These are phyloP conservation scores for Dittrichia graveolens DNA, from an alignment of 129 eudicot species.

Conservation along the genomic window DNA sequence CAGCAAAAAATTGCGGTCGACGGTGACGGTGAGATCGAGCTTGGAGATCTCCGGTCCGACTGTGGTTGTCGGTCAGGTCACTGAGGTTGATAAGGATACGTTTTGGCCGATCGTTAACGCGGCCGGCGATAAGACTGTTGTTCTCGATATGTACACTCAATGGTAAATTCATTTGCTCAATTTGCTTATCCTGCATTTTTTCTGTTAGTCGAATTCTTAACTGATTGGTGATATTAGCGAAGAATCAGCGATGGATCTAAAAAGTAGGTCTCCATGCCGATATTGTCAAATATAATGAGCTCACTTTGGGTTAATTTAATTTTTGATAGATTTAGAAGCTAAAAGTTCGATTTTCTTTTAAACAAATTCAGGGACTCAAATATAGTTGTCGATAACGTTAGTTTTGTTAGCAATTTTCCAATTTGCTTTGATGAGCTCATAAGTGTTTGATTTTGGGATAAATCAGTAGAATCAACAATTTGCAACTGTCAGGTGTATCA, in stretches of 20 bases:
- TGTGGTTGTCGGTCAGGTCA: conserved; percentile 65
- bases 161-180: conserved; percentile 45
- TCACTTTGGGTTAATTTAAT: no score
- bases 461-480: background rate
- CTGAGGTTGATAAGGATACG: conserved; percentile 75
- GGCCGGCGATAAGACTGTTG: conserved; percentile 79
- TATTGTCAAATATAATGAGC: no score
- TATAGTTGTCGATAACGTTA: no score
- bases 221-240: background rate
- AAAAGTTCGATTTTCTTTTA: no score
- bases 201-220: background rate
- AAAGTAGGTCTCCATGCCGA: background rate
- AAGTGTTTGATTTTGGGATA: conserved; percentile 6
- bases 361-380: no score
- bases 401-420: no score
- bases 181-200: background rate
- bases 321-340: no score
- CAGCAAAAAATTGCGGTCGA: conserved; percentile 14
- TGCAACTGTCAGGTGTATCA: background rate
- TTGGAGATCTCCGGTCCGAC: conserved; percentile 52
- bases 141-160: conserved; percentile 92
- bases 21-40: conserved; percentile 47
- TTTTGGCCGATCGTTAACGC: conserved; percentile 92
- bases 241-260: conserved; percentile 13
- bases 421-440: background rate